Base-by-base conservation (phyloP, 73 alveolate species). In the Urostyla sp. region DNA sequence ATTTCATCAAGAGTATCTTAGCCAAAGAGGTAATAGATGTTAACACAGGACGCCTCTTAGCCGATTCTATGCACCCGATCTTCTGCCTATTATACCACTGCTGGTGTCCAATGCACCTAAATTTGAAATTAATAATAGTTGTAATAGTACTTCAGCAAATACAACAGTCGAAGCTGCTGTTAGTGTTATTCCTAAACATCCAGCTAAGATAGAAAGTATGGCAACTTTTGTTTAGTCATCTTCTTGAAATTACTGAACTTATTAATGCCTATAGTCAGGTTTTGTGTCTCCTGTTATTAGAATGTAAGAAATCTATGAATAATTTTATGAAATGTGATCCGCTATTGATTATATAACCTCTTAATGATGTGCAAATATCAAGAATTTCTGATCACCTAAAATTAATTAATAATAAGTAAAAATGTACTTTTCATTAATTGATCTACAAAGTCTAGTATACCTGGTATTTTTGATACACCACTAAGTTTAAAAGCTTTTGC, bases 111-210 rank as follows among this genome's bases (percentile, higher is more conserved):
- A 73, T 94, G 93, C 30, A 91, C 79, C 59, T n/a, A n/a, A 21
- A 93, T 80, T 18, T n/a, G n/a, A n/a, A n/a, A n/a, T n/a, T n/a
- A n/a, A n/a, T n/a, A n/a, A n/a, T 51, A 95, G 74, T 21, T n/a
- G n/a, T n/a, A n/a, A n/a, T n/a, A n/a, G n/a, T n/a, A 91, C 82
- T 89, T 97, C 99, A 8, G 99, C 99, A 59, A 97, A 95, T 16
- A 96, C 94, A 27, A 97, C 97, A 18, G 98, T 96, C 0, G 98
- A 92, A 15, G 99, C 99, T 31, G 98, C 97, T 13, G 99, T 97
- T 60, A 97, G 86, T 20, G 99, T 97, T 45, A 97, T 84, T 20
- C 99, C 99, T 38, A 84, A 79, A 3, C 96, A 89, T 18, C 98
- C 94, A 0, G 99, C 98, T 16, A 98, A 92, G 20, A 95, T 74